Percentiles rank a stretch among this genome's conserved stretches.
These are phyloP conservation scores for Solanum appendiculatum DNA, from an alignment of 257 asterid genomes.

Conservation along the genomic window DNA sequence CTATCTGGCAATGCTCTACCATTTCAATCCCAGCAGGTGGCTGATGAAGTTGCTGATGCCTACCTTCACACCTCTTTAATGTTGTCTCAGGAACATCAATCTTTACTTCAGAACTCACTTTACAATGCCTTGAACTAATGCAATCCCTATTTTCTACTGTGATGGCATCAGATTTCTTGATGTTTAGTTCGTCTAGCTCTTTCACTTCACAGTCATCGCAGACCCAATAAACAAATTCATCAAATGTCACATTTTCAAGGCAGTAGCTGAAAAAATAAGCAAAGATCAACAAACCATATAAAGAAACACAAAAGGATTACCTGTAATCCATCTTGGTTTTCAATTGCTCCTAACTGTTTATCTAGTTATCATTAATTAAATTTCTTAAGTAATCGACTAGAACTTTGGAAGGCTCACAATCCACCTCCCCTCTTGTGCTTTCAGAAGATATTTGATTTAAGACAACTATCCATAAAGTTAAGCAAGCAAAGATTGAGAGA, in stretches of 20 bases:
- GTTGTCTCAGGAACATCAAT: not conserved
- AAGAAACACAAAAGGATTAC: not conserved
- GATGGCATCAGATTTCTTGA: not conserved
- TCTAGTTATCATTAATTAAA: not conserved
- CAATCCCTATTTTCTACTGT: not conserved
- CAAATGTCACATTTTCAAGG: not conserved
- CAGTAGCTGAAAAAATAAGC: conserved; percentile 11
- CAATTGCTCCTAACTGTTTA: not conserved
- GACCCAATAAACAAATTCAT: conserved; percentile 8
- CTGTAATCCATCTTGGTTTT: not conserved
- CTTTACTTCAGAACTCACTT: not conserved
- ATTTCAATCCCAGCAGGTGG: not conserved
- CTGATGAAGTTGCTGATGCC: not conserved
- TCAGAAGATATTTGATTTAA: not conserved
- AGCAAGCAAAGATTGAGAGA: not conserved
- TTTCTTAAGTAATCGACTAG: not conserved
- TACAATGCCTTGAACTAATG: not conserved
- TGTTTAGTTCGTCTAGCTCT: not conserved
- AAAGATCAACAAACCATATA: not conserved
- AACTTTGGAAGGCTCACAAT: not conserved
- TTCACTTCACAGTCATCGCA: conserved; percentile 6
- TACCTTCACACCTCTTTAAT: not conserved
- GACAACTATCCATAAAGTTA: not conserved
- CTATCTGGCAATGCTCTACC: not conserved
- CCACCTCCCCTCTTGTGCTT: not conserved